Percentiles rank a stretch among this genome's conserved stretches.
Evolutionary conservation across 106 monocot genomes (phyloP).

Genomic region (Narthecium ossifragum): DNA sequence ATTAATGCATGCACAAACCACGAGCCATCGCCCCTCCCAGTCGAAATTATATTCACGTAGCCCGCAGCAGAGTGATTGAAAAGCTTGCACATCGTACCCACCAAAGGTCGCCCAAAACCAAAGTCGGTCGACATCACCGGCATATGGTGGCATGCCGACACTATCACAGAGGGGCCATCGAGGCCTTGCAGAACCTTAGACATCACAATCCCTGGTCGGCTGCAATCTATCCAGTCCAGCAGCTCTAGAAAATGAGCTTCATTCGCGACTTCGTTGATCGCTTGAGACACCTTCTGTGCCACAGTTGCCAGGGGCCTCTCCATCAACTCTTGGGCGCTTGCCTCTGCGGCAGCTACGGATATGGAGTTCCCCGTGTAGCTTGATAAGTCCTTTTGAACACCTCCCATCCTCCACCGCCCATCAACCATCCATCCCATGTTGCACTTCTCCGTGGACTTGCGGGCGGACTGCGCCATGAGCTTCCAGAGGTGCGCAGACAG

Average conservation of each 20-base stretch:
- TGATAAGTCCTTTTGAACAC: neutral
- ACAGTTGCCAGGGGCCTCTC: neutral
- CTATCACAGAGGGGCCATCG: neutral
- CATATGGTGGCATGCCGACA: neutral
- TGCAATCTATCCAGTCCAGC: neutral
- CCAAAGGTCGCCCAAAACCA: neutral
- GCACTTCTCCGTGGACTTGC: neutral
- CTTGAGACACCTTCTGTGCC: neutral
- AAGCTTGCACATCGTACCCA: neutral
- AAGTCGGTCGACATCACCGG: neutral
- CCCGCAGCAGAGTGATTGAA: neutral
- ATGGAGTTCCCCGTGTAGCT: neutral
- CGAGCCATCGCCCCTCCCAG: constrained; percentile 1
- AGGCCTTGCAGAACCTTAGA: neutral
- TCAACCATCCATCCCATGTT: constrained; percentile 1
- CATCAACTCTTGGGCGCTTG: neutral
- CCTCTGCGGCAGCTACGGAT: constrained; percentile 1
- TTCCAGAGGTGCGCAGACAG: constrained; percentile 1
- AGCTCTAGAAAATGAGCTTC: constrained; percentile 1
- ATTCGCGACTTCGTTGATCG: neutral
- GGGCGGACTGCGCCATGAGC: neutral
- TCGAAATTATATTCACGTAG: neutral
- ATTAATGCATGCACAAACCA: neutral
- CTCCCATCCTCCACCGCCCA: neutral
- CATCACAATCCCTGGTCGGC: neutral